Evolutionary conservation across 2,329 filamentous ascomycete genomes (phyloP), one percentile per base, ranked within the genome.

Genomic region (Zymoseptoria passerinii): DNA sequence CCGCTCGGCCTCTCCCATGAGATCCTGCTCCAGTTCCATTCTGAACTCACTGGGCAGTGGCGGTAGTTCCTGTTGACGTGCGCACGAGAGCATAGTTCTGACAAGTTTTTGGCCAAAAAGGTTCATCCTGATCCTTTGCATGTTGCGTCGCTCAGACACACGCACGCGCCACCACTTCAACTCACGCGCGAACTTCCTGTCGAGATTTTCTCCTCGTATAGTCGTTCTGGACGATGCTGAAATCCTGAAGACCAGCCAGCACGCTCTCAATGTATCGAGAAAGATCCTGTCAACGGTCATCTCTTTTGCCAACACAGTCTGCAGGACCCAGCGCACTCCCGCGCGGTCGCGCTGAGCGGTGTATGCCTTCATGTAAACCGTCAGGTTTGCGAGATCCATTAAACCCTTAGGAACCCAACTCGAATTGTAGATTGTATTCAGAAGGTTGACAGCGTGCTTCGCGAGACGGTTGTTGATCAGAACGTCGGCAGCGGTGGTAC

Each of bases 341-440:
- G 28, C 13, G 27, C 60, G 18, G 48, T 64, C 54, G 20, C 48
- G 48, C 8, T 67, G 28, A 8, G 58, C 59, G 19, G 57, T 60
- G 57, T 70, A 72, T 29, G 65, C 71, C 52, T 69, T 61, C 16
- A 73, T 49, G 48, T 67, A 69, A 16, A 73, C 66, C 2, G 67
- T 68, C 66, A 73, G 67, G 29, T 66, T 65, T 8, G 61, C 65
- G 50, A 71, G 68, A 53, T 70, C 65, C 19, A 72, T 56, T 1
- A 66, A 63, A 8, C 58, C 55, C 23, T 63, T 28, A 1, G 57
- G 18, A 10, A 61, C 60, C 63, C 63, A 69, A 7, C 63, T 51
- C 2, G 68, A 69, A 1, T 60, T 48, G 52, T 61, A 65, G 19
- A 73, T 66, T 10, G 58, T 63, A 20, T 61, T 60, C 18, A 74